A percentile compares a stretch with the other conserved stretches of the same genome.
These are phyloP conservation scores for Neltuma alba DNA, from an alignment of 306 rosid species.

Conservation along the genomic window DNA sequence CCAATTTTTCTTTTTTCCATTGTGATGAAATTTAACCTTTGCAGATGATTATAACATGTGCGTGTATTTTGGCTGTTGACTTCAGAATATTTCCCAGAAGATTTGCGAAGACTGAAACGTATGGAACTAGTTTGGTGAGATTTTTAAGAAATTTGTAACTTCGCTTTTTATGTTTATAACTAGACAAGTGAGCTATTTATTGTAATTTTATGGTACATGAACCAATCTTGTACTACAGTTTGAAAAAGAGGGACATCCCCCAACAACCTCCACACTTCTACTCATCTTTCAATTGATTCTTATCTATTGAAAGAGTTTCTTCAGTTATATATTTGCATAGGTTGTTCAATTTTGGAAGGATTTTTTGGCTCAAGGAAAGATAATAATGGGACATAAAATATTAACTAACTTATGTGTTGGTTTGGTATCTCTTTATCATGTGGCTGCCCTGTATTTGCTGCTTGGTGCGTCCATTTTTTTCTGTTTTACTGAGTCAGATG, in stretches of 20 bases:
- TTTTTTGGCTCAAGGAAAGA: background rate
- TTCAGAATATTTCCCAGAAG: constrained; percentile 93
- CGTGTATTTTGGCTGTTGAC: constrained; percentile 91
- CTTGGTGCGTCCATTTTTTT: constrained; percentile 4
- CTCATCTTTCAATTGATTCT: constrained; percentile 9
- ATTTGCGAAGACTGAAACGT: constrained; percentile 96
- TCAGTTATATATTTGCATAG: constrained; percentile 6
- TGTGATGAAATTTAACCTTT: constrained; percentile 37
- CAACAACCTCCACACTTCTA: background rate
- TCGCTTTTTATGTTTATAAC: background rate
- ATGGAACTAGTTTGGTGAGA: constrained; percentile 87
- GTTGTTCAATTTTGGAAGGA: background rate
- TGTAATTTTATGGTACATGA: constrained; percentile 2
- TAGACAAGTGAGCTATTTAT: background rate
- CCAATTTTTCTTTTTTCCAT: constrained; percentile 23
- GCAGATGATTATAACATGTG: constrained; percentile 90
- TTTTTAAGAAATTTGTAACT: constrained; percentile 5
- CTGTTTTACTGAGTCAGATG: too few species aligned
- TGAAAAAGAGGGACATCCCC: background rate
- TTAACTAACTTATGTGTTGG: background rate
- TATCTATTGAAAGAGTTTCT: background rate
- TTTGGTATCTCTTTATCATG: background rate
- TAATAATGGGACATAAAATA: background rate
- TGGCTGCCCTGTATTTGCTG: background rate
- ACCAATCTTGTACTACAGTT: background rate